Conservation (phyloP, 2,329 filamentous ascomycete species). For the Arthroderma uncinatum region DNA sequence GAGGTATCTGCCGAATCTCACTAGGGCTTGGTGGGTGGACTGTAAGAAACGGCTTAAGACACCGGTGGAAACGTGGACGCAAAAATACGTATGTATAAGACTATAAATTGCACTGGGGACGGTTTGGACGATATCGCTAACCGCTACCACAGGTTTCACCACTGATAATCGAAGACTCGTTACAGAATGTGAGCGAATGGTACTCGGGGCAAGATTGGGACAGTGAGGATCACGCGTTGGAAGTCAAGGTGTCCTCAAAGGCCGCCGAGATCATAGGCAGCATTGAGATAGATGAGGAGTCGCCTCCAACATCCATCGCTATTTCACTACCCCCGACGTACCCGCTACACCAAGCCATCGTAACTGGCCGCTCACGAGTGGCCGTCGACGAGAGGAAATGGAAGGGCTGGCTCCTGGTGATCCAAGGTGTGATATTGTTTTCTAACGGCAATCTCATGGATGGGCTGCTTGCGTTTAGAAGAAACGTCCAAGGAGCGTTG, state of each 20-base stretch:
- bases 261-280: conserved; percentile 69
- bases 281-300: conserved; percentile 79
- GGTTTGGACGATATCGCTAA: neutral
- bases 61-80: conserved; percentile 73
- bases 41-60: conserved; percentile 68
- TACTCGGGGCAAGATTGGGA: conserved; percentile 31
- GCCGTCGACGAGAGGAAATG: conserved; percentile 85
- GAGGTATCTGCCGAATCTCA: conserved; percentile 63
- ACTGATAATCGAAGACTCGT: conserved; percentile 30
- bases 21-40: conserved; percentile 74
- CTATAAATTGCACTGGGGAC: conserved; percentile 19
- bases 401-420: conserved; percentile 79
- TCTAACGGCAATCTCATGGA: conserved; percentile 82
- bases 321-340: conserved; percentile 71
- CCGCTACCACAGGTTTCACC: conserved; percentile 31
- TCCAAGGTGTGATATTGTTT: conserved; percentile 87
- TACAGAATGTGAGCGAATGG: conserved; percentile 33
- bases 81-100: conserved; percentile 68
- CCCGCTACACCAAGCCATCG: conserved; percentile 66
- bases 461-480: conserved; percentile 70
- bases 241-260: conserved; percentile 59
- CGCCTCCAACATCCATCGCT: conserved; percentile 68
- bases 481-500: conserved; percentile 75
- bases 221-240: conserved; percentile 45
- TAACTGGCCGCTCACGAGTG: conserved; percentile 68